phyloP scores from a whole-genome alignment of 345 rosid genomes.

The Alliaria petiolata region DNA sequence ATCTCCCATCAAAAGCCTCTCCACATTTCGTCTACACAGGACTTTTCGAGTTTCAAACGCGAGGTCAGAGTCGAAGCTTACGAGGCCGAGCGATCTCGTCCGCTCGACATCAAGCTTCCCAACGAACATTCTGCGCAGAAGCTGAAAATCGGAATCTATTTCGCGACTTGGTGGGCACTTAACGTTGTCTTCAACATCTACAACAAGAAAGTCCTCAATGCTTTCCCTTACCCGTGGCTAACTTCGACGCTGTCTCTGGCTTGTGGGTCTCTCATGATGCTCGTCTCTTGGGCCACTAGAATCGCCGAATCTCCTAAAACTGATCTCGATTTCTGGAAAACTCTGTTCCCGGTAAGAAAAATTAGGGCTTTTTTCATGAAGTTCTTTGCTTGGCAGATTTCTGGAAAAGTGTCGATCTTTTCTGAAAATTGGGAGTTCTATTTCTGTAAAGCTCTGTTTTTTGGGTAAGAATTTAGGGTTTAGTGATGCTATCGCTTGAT shows the following conservation, averaged over 20 bases:
- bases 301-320: constrained; percentile 81
- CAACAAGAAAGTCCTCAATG: constrained; percentile 94
- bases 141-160: constrained; percentile 71
- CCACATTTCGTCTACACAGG: constrained; percentile 42
- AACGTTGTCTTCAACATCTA: constrained; percentile 96
- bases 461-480: not conserved
- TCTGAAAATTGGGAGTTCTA: no score
- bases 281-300: constrained; percentile 79
- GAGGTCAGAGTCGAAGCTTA: constrained; percentile 52
- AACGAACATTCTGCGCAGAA: constrained; percentile 39
- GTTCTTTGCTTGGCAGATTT: no score
- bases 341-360: constrained; percentile 77
- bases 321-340: constrained; percentile 82
- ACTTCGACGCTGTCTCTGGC: constrained; percentile 93
- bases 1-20: constrained; percentile 49
- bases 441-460: not conserved
- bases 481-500: no score
- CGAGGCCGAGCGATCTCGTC: constrained; percentile 66
- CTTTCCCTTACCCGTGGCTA: constrained; percentile 94
- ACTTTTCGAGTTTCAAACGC: constrained; percentile 29
- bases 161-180: constrained; percentile 97
- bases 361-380: not conserved
- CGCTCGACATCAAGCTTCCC: constrained; percentile 50
- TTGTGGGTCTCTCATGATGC: constrained; percentile 84
- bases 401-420: not conserved